Conservation (phyloP, 257 asterid genomes). For the Nicotiana tabacum region DNA sequence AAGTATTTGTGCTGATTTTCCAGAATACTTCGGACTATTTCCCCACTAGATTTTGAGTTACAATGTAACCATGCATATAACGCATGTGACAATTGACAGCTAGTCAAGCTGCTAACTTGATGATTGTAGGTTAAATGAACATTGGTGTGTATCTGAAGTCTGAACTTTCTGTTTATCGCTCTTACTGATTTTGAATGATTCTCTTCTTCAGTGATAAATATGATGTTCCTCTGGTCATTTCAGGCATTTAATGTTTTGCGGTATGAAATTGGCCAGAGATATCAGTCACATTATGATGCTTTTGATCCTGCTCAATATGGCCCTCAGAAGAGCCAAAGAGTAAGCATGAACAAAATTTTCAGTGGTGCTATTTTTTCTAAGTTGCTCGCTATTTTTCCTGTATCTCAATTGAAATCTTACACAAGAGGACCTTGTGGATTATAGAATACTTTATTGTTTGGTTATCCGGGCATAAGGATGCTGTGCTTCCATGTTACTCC, state of each 20-base stretch:
- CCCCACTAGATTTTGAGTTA: not conserved
- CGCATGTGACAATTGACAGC: not conserved
- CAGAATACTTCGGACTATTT: not conserved
- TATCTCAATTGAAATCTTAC: not conserved
- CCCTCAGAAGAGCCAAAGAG: conserved; percentile 95
- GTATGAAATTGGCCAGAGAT: conserved; percentile 85
- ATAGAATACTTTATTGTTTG: not conserved
- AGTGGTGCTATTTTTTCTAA: not conserved
- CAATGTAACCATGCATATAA: not conserved
- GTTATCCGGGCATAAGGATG: not conserved
- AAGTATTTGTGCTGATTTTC: not conserved
- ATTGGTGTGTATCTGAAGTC: not conserved
- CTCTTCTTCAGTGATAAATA: conserved; percentile 30
- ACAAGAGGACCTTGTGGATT: not conserved
- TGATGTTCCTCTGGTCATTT: conserved; percentile 13
- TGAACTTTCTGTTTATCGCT: not conserved
- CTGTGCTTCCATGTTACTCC: not conserved
- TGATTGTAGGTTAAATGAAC: not conserved
- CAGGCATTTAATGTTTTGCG: conserved; percentile 90
- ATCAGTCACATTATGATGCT: conserved; percentile 86
- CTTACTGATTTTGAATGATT: no score
- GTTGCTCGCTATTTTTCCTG: not conserved
- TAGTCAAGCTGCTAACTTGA: not conserved
- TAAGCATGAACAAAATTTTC: conserved; percentile 18
- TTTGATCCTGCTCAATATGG: conserved; percentile 89